phyloP scores from a whole-genome alignment of 495 filamentous ascomycete species.

The Penicillium lagena region DNA sequence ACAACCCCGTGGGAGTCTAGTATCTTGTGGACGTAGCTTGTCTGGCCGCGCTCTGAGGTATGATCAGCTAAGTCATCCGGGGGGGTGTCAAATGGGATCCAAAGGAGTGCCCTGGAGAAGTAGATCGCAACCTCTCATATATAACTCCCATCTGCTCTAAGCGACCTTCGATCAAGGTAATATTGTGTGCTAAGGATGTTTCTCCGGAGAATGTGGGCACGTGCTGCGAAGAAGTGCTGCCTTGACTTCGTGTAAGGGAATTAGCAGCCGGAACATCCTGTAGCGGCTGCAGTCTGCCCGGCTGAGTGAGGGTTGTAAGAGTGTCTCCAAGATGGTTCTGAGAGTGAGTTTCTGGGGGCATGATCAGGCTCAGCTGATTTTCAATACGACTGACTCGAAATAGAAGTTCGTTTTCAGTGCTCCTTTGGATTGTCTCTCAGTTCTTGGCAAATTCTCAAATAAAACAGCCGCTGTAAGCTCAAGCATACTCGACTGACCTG shows the following conservation, averaged over 20 bases:
- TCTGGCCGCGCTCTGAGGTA: background rate
- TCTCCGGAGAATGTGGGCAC: slow-evolving; percentile 18
- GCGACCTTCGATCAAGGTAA: slow-evolving; percentile 17
- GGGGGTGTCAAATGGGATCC: slow-evolving; percentile 9
- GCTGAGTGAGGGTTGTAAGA: no score
- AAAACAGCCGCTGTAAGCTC: no score
- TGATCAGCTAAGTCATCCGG: background rate
- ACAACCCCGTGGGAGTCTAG: slow-evolving; percentile 5
- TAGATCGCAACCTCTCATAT: slow-evolving; percentile 4
- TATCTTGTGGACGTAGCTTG: background rate
- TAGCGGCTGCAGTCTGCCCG: no score
- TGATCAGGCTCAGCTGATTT: slow-evolving; percentile 1
- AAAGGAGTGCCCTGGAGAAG: slow-evolving; percentile 2
- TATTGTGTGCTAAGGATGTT: slow-evolving; percentile 16
- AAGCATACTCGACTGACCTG: background rate
- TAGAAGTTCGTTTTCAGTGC: background rate
- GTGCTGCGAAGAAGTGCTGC: background rate
- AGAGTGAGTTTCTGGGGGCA: background rate
- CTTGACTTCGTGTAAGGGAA: background rate
- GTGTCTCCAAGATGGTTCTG: background rate
- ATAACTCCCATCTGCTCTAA: slow-evolving; percentile 14
- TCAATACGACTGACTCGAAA: slow-evolving; percentile 7
- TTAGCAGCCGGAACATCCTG: no score
- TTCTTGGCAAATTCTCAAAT: no score
- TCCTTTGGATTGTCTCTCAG: background rate